A percentile compares a stretch with the other conserved stretches of the same genome.
Conservation (phyloP, 257 asterid genomes). For the Lycium ferocissimum region DNA sequence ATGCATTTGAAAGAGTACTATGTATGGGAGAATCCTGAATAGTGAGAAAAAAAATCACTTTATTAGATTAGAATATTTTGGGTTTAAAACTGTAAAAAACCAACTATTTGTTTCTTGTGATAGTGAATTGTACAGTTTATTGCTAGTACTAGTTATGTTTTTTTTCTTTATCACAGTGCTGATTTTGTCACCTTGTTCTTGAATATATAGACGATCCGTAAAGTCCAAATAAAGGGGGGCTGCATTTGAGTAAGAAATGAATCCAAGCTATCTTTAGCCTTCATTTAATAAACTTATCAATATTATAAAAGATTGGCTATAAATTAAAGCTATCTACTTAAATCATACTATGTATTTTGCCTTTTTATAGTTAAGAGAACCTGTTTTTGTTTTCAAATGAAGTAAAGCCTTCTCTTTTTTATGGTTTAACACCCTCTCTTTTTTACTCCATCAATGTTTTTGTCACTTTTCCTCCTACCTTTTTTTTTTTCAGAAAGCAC, state of each 20-base stretch:
- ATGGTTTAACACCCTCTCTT: background rate
- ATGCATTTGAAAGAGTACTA: no score
- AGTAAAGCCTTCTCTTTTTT: background rate
- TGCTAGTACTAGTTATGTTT: background rate
- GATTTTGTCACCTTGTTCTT: background rate
- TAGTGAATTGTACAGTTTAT: slow-evolving; percentile 23
- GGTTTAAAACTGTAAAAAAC: background rate
- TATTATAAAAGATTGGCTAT: background rate
- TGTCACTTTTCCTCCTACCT: background rate
- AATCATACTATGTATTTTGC: background rate
- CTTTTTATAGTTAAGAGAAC: background rate
- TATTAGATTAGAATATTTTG: slow-evolving; percentile 7
- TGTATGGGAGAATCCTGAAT: background rate
- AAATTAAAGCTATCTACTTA: background rate
- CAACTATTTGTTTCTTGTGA: slow-evolving; percentile 9
- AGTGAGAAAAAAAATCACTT: background rate
- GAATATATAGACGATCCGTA: background rate
- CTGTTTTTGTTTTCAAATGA: background rate
- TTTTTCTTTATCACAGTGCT: background rate
- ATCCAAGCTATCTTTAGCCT: background rate
- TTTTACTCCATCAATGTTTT: no score
- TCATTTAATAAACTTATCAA: background rate
- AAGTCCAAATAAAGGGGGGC: background rate
- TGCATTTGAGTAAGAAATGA: background rate
- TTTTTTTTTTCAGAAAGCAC: background rate